Evolutionary conservation across 2,329 filamentous ascomycete species (phyloP).

Genomic region (Colletotrichum sojae): DNA sequence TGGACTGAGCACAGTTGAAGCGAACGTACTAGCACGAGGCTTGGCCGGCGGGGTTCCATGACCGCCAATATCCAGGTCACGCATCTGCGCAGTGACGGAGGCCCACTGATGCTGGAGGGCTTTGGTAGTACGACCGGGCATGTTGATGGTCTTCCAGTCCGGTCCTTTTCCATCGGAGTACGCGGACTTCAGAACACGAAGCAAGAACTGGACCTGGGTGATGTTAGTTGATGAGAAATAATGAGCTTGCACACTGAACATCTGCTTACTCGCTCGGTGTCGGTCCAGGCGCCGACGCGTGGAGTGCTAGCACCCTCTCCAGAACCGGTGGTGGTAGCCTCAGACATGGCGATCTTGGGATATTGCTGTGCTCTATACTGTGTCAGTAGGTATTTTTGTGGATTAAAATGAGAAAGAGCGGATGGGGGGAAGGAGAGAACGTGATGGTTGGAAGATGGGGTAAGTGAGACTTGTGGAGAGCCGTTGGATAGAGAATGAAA

Average conservation of each 20-base stretch:
- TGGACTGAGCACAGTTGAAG: neutral
- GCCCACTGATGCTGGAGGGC: conserved; percentile 56
- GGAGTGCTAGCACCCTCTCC: conserved; percentile 41
- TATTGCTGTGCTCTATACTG: neutral
- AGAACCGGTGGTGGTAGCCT: conserved; percentile 28
- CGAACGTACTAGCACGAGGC: conserved; percentile 9
- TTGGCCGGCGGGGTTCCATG: conserved; percentile 22
- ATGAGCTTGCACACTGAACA: neutral
- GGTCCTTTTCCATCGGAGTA: conserved; percentile 49
- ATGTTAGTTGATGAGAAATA: neutral
- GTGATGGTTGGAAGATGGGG: no score
- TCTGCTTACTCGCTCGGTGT: conserved; percentile 51
- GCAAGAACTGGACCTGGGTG: conserved; percentile 51
- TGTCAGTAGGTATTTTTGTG: neutral
- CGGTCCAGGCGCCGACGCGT: conserved; percentile 50
- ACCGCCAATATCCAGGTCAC: conserved; percentile 50
- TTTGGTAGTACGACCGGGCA: conserved; percentile 56
- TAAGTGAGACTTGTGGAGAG: no score
- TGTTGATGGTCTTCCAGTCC: conserved; percentile 53
- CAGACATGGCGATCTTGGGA: conserved; percentile 44
- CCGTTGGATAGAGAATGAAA: no score
- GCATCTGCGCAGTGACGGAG: conserved; percentile 52
- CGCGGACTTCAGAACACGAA: conserved; percentile 50
- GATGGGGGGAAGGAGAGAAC: no score
- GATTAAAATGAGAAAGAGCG: neutral